Percentiles rank a stretch among this genome's conserved stretches.
phyloP scores from a whole-genome alignment of 140 eudicot genomes.

The Oenanthe javanica region DNA sequence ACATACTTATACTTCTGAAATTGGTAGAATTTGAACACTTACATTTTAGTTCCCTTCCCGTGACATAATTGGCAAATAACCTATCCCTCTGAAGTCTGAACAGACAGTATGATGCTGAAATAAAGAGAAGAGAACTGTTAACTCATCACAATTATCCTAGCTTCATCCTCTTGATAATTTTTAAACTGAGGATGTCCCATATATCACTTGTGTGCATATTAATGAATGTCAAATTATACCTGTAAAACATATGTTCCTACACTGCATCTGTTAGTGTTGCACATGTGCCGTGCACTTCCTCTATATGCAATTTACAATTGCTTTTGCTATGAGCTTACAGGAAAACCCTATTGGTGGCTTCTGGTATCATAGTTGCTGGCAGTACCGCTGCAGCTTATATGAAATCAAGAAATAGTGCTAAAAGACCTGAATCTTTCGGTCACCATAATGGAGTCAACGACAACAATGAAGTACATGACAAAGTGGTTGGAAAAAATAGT shows the following conservation, averaged over 20 bases:
- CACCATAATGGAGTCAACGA: conserved; percentile 38
- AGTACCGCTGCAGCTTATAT: conserved; percentile 89
- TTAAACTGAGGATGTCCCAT: background rate
- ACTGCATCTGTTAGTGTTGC: background rate
- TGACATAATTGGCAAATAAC: background rate
- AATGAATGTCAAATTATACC: background rate
- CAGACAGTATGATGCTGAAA: background rate
- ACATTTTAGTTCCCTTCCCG: background rate
- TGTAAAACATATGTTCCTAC: background rate
- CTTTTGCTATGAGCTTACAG: conserved; percentile 32
- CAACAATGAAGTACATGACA: conserved; percentile 29
- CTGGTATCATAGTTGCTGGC: conserved; percentile 83
- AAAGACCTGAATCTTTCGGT: conserved; percentile 29
- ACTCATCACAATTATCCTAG: background rate
- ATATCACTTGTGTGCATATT: background rate
- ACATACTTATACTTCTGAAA: background rate
- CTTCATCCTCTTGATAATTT: background rate
- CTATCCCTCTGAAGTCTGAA: background rate
- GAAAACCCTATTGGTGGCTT: conserved; percentile 65
- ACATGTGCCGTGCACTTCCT: background rate
- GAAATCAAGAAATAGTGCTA: conserved; percentile 54
- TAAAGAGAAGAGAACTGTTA: background rate
- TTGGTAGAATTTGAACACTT: background rate
- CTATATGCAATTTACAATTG: background rate
- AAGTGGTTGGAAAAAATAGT: conserved; percentile 30